A percentile compares a stretch with the other conserved stretches of the same genome.
phyloP scores from a whole-genome alignment of 78 protist species.

The Monocercomonoides exilis region DNA sequence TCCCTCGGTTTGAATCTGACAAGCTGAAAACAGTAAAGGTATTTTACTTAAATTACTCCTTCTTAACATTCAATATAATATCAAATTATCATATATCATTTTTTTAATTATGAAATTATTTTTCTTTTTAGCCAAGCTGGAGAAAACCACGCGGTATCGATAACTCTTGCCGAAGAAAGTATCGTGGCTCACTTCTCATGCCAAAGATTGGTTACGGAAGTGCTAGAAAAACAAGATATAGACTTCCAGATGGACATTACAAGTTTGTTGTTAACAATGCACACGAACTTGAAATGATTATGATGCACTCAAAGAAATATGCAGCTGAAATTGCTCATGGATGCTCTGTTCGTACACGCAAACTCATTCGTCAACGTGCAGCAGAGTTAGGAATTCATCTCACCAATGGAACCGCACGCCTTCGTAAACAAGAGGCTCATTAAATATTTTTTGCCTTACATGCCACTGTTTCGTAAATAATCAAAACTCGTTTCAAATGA shows the following conservation, averaged over 20 bases:
- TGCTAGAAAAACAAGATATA: background rate
- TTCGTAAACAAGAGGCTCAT: conserved; percentile 1
- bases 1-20: too few relatives aligned
- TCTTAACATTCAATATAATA: background rate
- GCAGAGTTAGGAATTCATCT: background rate
- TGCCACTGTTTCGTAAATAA: too few relatives aligned
- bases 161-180: background rate
- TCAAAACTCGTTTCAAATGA: too few relatives aligned
- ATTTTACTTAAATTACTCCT: background rate
- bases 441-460: too few relatives aligned
- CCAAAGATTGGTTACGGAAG: conserved; percentile 6
- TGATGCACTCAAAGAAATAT: background rate
- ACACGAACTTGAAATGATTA: background rate
- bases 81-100: background rate
- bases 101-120: background rate
- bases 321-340: conserved; percentile 4
- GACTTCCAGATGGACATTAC: background rate
- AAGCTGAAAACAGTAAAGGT: background rate
- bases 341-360: background rate
- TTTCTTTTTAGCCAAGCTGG: background rate
- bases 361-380: background rate
- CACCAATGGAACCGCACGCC: conserved; percentile 5
- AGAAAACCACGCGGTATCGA: conserved; percentile 6
- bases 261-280: background rate
- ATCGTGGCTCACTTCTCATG: background rate